Conservation (phyloP, 31 red algal genomes). For the Bonnemaisonia californica region DNA sequence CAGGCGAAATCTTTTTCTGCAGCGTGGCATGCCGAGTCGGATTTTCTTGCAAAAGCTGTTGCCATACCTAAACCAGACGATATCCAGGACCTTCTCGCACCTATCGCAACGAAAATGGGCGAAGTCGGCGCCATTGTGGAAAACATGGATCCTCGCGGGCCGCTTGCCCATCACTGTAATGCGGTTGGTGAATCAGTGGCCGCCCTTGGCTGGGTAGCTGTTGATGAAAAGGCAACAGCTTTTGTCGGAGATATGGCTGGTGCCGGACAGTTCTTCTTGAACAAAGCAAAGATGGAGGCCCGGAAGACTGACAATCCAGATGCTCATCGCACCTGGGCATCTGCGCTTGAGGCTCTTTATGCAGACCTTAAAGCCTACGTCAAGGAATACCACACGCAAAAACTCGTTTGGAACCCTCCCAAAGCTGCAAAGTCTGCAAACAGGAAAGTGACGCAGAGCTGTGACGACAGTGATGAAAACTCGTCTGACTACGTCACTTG, state of each 20-base stretch:
- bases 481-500: slow-evolving; percentile 51
- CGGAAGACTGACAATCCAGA: slow-evolving; percentile 64
- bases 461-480: slow-evolving; percentile 41
- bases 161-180: slow-evolving; percentile 59
- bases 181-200: slow-evolving; percentile 71
- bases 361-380: slow-evolving; percentile 82
- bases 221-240: slow-evolving; percentile 62
- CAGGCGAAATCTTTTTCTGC: slow-evolving; percentile 39
- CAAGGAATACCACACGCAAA: slow-evolving; percentile 84
- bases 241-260: slow-evolving; percentile 70
- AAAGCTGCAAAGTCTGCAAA: slow-evolving; percentile 9
- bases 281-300: slow-evolving; percentile 76
- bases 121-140: slow-evolving; percentile 46
- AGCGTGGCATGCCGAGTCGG: slow-evolving; percentile 60
- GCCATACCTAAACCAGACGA: slow-evolving; percentile 63
- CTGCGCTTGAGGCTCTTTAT: slow-evolving; percentile 50
- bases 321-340: slow-evolving; percentile 56
- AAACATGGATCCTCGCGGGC: slow-evolving; percentile 45
- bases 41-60: slow-evolving; percentile 59
- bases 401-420: slow-evolving; percentile 71
- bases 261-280: slow-evolving; percentile 73
- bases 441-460: slow-evolving; percentile 2
- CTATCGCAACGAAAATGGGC: slow-evolving; percentile 71
- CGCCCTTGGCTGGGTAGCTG: slow-evolving; percentile 84
- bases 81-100: slow-evolving; percentile 47